Percentiles rank a stretch among this genome's conserved stretches.
Conservation (phyloP, 73 alveolate genomes). For the Paraurostyla sp. region DNA sequence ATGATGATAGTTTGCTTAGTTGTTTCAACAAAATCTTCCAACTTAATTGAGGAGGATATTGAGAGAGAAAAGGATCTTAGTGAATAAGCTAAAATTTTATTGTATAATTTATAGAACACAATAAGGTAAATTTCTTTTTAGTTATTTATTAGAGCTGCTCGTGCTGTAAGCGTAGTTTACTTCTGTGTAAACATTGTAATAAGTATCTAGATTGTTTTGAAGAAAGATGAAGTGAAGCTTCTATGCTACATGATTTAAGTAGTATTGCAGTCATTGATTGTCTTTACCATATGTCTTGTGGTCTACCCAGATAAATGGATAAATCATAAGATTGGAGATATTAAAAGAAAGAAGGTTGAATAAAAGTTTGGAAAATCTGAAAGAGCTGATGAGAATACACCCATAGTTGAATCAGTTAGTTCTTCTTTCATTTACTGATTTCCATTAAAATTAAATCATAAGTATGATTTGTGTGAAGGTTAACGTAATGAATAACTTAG, state of each 20-base stretch:
- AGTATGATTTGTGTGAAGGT: too few relatives aligned
- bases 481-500: too few relatives aligned
- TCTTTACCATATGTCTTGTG: background rate
- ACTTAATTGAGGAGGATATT: constrained; percentile 16
- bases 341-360: background rate
- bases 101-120: background rate
- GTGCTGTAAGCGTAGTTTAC: background rate
- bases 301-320: constrained; percentile 22
- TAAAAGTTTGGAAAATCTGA: constrained; percentile 36
- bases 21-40: background rate
- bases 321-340: background rate
- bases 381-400: constrained; percentile 15
- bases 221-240: background rate
- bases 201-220: constrained; percentile 2
- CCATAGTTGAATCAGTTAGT: constrained; percentile 30
- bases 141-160: background rate
- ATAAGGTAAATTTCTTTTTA: background rate
- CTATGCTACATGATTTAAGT: background rate
- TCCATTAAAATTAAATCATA: background rate
- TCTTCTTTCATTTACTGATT: background rate
- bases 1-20: background rate
- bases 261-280: background rate
- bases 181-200: background rate
- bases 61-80: background rate
- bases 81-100: constrained; percentile 30